Base-by-base conservation (phyloP, 495 filamentous ascomycete genomes). In the Saxophila tyrrhenica region DNA sequence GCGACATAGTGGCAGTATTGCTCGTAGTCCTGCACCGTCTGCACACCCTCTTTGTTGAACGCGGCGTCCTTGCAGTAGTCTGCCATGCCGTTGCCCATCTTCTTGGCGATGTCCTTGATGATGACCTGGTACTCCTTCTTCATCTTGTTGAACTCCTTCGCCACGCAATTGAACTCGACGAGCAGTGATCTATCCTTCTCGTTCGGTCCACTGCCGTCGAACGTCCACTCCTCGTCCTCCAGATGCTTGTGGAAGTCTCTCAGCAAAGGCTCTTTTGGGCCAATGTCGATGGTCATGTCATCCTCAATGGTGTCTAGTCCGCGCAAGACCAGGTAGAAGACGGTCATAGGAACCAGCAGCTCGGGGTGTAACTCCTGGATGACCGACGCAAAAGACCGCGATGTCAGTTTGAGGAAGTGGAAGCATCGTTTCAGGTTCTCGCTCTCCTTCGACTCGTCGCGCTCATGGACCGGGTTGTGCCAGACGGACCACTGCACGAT, bases 11-110 rank as follows among this genome's bases (percentile, higher is more conserved):
- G 86, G 72, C 92, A 98, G 73, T 98, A 98, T 25, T 87, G 70
- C 65, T 97, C 91, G 67, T 95, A 98, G 54, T 96, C 89, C 53
- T 81, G 73, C 55, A 91, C 71, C 0, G 89, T 94, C 64, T 87
- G 76, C 43, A 97, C 87, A 39, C 86, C 87, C 49, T 87, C 79
- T 52, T 72, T 69, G 60, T 90, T 86, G 59, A 83, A 72, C 62
- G 85, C 87, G 21, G 86, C 82, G 63, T 94, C 92, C 42, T 84
- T 75, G 55, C 78, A 84, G 67, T 90, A 96, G 68, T 97, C 92
- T 23, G 92, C 92, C 92, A 98, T 98, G 55, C 92, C 92, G 62
- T 96, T 87, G 59, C 90, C 91, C 92, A 98, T 98, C 71, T 89
- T 85, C 58, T 85, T 73, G 13, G 89, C 86, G 67, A 97, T 96